Conservation (phyloP, 371 early-diverging fungal species). For the Circinella minor region DNA sequence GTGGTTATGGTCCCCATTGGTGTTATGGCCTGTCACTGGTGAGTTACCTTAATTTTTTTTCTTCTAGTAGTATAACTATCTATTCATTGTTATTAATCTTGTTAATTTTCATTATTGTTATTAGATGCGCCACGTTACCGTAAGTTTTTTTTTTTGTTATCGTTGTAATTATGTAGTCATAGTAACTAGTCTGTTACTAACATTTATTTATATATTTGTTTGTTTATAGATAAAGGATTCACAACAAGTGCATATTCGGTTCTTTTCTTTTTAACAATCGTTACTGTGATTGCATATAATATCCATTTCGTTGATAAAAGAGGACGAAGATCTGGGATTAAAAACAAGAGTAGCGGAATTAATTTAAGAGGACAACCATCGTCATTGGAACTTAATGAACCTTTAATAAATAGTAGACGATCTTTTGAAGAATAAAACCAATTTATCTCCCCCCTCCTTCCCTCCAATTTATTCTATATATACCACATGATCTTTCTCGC, state of each 20-base stretch:
- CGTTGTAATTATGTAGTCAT: neutral
- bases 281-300: conserved; percentile 11
- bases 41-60: neutral
- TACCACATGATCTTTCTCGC: no score
- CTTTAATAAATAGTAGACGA: neutral
- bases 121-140: conserved; percentile 9
- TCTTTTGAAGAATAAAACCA: neutral
- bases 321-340: neutral
- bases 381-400: neutral
- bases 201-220: neutral
- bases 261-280: conserved; percentile 23
- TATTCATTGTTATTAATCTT: neutral
- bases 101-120: neutral
- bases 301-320: conserved; percentile 1
- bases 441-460: neutral
- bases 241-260: conserved; percentile 21
- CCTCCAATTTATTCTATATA: neutral
- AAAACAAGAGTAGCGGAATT: neutral
- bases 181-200: neutral
- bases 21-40: conserved; percentile 59
- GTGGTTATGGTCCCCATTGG: conserved; percentile 43
- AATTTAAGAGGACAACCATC: conserved; percentile 2
- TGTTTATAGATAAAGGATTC: conserved; percentile 34
- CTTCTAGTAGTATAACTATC: neutral
- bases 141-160: neutral